Percentiles rank a stretch among this genome's conserved stretches.
These are phyloP conservation scores for Syzygium syzygioides DNA, from an alignment of 441 rosid genomes.

Conservation along the genomic window DNA sequence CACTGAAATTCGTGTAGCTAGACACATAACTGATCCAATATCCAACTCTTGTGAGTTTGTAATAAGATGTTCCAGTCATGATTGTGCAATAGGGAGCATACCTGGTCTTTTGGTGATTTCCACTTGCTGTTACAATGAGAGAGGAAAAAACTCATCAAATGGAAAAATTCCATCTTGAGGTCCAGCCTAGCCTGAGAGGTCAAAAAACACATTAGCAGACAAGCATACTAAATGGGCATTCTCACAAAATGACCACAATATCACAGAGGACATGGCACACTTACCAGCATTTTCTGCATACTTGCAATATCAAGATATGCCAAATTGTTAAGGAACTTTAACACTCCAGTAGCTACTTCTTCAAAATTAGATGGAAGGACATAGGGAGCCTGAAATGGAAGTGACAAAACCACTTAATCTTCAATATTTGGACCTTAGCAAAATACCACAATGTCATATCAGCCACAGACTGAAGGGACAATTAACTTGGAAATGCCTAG, in stretches of 20 bases:
- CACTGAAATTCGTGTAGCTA: background rate
- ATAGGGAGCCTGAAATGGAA: conserved; percentile 42
- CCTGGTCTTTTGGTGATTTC: conserved; percentile 66
- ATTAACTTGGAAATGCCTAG: background rate
- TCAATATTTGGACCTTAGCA: background rate
- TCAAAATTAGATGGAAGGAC: conserved; percentile 75
- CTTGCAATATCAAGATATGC: conserved; percentile 60
- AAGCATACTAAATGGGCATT: background rate
- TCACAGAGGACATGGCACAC: conserved; percentile 3
- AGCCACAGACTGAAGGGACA: background rate
- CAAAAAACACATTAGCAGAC: background rate
- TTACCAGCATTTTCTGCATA: conserved; percentile 70
- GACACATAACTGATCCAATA: background rate
- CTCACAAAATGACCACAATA: background rate
- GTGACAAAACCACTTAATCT: background rate
- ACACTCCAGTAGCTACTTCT: conserved; percentile 73
- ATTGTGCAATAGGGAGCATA: conserved; percentile 9
- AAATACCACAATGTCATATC: background rate
- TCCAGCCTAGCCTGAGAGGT: conserved; percentile 63
- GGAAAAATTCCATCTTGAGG: conserved; percentile 76
- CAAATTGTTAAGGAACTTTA: conserved; percentile 71
- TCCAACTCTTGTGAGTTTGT: background rate
- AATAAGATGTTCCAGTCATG: background rate
- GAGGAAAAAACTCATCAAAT: conserved; percentile 70
- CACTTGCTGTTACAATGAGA: conserved; percentile 76